Conservation (phyloP, 1,284 basidiomycete genomes). For the Bondarzewia mesenterica region DNA sequence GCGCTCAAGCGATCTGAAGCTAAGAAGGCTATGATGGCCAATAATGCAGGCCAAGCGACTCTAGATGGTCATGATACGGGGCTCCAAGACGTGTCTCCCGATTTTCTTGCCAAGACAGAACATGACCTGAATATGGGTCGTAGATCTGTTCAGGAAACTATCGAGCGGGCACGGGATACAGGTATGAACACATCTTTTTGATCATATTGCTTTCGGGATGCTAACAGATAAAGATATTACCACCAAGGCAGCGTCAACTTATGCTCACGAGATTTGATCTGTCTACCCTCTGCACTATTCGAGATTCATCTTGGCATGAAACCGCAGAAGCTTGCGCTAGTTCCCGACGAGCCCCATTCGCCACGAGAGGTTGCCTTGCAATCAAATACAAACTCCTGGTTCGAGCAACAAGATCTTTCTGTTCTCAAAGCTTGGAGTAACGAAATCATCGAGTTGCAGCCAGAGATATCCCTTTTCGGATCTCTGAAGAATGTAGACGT, state of each 20-base stretch:
- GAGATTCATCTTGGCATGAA: conserved; percentile 69
- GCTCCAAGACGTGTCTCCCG: conserved; percentile 40
- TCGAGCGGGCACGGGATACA: conserved; percentile 67
- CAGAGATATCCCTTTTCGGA: conserved; percentile 74
- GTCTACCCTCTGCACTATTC: conserved; percentile 70
- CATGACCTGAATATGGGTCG: conserved; percentile 45
- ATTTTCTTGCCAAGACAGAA: conserved; percentile 26
- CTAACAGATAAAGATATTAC: conserved; percentile 32
- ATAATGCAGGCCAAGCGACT: conserved; percentile 14
- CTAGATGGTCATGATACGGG: conserved; percentile 18
- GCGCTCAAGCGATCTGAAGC: conserved; percentile 67
- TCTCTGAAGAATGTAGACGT: conserved; percentile 72
- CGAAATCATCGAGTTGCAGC: conserved; percentile 67
- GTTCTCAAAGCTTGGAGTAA: conserved; percentile 72
- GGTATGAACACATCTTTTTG: conserved; percentile 35
- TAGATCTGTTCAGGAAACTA: conserved; percentile 62
- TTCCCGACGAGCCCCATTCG: conserved; percentile 52
- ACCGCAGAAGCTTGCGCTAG: conserved; percentile 54
- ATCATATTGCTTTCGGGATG: conserved; percentile 7
- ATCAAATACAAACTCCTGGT: conserved; percentile 55
- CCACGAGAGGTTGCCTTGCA: conserved; percentile 22
- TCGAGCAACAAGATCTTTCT: conserved; percentile 68
- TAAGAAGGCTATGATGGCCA: conserved; percentile 41
- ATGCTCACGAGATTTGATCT: conserved; percentile 58
- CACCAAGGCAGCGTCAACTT: conserved; percentile 61